phyloP scores from a whole-genome alignment of 1,284 basidiomycete species.

The Cutaneotrichosporon curvatum region DNA sequence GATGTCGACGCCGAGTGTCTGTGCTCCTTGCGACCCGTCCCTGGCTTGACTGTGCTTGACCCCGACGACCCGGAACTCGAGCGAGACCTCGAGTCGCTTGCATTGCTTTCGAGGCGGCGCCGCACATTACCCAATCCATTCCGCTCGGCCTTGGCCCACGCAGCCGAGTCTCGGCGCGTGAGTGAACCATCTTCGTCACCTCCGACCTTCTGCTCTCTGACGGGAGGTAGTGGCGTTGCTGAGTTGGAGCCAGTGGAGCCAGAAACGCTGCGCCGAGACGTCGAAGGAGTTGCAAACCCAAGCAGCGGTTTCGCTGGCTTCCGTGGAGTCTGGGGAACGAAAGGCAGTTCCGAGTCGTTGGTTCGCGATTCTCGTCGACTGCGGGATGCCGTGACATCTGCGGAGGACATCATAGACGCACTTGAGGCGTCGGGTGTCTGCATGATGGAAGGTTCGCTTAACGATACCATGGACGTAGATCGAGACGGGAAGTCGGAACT shows the following conservation, averaged over 20 bases:
- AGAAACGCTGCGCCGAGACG: constrained; percentile 19
- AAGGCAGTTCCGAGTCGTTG: constrained; percentile 19
- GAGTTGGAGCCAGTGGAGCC: constrained; percentile 11
- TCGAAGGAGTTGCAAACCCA: constrained; percentile 34
- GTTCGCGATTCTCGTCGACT: not conserved
- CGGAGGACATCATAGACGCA: not conserved
- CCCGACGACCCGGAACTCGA: constrained; percentile 2
- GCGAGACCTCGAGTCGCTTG: not conserved
- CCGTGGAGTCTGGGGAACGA: constrained; percentile 39
- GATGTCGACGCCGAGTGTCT: not conserved
- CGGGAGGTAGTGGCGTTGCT: constrained; percentile 22
- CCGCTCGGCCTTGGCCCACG: constrained; percentile 5
- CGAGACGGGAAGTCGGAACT: not conserved
- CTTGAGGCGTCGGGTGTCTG: constrained; percentile 6
- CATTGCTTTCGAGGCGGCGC: not conserved
- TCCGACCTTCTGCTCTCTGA: constrained; percentile 15
- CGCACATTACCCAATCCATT: not conserved
- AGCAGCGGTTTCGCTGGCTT: constrained; percentile 33
- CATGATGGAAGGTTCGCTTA: not conserved
- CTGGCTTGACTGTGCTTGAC: not conserved
- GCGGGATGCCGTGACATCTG: not conserved
- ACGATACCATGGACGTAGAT: not conserved
- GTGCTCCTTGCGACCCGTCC: not conserved
- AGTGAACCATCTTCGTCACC: constrained; percentile 12
- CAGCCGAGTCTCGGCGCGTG: constrained; percentile 8